Base-by-base conservation (phyloP, 2,329 filamentous ascomycete species). In the Monosporascus ibericus region DNA sequence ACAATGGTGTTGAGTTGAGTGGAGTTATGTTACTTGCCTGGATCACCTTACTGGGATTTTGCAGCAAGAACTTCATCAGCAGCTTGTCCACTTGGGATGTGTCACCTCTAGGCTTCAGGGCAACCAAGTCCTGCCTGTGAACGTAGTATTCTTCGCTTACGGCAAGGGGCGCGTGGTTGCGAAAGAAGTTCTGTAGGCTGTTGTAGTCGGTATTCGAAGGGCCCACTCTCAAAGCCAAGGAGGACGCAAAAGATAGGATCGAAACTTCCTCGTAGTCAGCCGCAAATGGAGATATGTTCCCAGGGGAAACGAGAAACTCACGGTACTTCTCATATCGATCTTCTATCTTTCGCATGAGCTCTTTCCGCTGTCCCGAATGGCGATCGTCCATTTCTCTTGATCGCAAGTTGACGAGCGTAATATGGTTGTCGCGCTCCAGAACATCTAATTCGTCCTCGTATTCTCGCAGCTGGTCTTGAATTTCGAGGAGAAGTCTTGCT, bases 321-420 rank as follows among this genome's bases (percentile, higher is more conserved):
- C 55, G 15, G 24, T 58, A 58, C 51, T 37, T 58, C 18, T 51
- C 48, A 24, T 49, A 37, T 20, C 36, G 52, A 3, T 50, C 37
- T 44, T 58, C 55, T 14, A 58, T 54, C 8, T 44, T 34, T 17
- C 38, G 42, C 8, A 58, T 6, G 1, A 55, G n/a, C 7, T 27
- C 27, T 6, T 9, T 3, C 11, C 46, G 46, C 6, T 5, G 22
- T 14, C 27, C 11, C 11, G 36, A 37, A 1, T 6, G 2, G 1
- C 15, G 11, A 6, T 47, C 24, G 3, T 20, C 20, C 1, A 9
- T 24, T 22, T 44, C 9, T 20, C 20, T 42, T 18, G 44, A 48
- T 17, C 14, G 22, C 24, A 22, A 20, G 11, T 42, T 18, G 18
- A 42, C 39, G 8, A 1, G n/a, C 18, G 39, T 22, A 27, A 30